A percentile compares a stretch with the other conserved stretches of the same genome.
Conservation (phyloP, 192 early-diverging fungal genomes). For the Entophlyctis helioformis region DNA sequence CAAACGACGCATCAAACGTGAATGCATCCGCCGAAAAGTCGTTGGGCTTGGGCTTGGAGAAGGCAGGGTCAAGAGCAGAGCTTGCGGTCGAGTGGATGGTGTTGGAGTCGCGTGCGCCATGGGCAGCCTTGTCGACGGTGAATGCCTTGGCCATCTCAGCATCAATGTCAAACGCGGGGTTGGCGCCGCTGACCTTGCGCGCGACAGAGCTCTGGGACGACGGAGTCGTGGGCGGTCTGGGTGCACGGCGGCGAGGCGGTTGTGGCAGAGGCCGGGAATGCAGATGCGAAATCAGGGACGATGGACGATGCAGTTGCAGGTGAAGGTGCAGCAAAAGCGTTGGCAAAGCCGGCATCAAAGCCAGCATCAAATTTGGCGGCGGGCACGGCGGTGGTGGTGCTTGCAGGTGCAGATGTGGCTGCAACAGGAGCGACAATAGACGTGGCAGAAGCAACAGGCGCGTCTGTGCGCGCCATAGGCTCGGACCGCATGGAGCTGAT, state of each 20-base stretch:
- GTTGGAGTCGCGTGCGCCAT: too few relatives aligned
- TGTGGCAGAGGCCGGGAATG: background rate
- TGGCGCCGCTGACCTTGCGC: background rate
- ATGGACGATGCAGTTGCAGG: background rate
- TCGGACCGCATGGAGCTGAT: background rate
- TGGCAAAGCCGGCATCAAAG: slow-evolving; percentile 1
- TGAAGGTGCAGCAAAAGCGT: background rate
- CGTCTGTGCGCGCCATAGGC: background rate
- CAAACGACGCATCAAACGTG: slow-evolving; percentile 13
- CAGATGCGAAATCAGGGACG: background rate
- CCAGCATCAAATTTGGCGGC: background rate
- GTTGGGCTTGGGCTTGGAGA: background rate
- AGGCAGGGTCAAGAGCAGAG: background rate
- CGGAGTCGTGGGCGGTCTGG: background rate
- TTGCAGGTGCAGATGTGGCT: background rate
- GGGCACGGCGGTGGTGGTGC: background rate
- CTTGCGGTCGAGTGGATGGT: too few relatives aligned
- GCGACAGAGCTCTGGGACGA: background rate
- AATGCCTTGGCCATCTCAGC: slow-evolving; percentile 13
- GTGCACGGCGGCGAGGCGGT: background rate
- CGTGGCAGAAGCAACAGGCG: too few relatives aligned
- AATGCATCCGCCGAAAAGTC: slow-evolving; percentile 9
- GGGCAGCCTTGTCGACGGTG: background rate
- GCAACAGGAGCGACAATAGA: background rate
- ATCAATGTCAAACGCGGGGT: slow-evolving; percentile 7